Evolutionary conservation across 148 eudicot genomes (phyloP).

Genomic region (Arbutus unedo): DNA sequence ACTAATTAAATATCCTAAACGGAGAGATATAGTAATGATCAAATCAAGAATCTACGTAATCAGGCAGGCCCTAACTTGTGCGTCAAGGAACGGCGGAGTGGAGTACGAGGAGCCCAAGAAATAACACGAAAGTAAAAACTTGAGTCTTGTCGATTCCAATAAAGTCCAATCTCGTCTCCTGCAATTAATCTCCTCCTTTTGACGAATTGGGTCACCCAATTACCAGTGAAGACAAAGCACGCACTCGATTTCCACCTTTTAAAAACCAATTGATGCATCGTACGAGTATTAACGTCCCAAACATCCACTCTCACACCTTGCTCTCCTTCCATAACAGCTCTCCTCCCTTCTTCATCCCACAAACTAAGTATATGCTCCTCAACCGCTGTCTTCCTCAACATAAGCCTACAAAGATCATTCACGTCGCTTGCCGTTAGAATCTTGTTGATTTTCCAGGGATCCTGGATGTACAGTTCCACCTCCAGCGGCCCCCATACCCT

Average conservation of each 20-base stretch:
- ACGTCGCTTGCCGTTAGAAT: conserved; percentile 6
- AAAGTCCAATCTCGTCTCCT: conserved; percentile 17
- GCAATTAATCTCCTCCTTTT: neutral
- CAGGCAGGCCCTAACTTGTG: too few relatives aligned
- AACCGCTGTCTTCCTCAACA: neutral
- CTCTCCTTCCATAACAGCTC: neutral
- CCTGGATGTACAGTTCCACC: neutral
- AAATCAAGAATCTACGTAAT: too few relatives aligned
- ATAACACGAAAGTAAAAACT: conserved; percentile 12
- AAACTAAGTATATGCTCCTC: neutral
- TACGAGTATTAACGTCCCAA: neutral
- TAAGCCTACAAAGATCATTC: neutral
- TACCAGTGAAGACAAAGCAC: neutral
- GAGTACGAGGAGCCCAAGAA: neutral
- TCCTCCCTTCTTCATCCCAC: neutral
- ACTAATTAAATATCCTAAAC: too few relatives aligned
- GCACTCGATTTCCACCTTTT: conserved; percentile 1
- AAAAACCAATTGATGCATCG: neutral
- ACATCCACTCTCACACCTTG: neutral
- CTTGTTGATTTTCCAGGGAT: conserved; percentile 16
- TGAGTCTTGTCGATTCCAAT: neutral
- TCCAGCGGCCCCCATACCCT: neutral
- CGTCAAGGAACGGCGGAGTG: too few relatives aligned
- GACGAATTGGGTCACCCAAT: neutral
- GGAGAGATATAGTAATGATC: too few relatives aligned